Percentiles rank a stretch among this genome's conserved stretches.
phyloP scores from a whole-genome alignment of 2,329 filamentous ascomycete genomes.

The Endocalyx cinctus region DNA sequence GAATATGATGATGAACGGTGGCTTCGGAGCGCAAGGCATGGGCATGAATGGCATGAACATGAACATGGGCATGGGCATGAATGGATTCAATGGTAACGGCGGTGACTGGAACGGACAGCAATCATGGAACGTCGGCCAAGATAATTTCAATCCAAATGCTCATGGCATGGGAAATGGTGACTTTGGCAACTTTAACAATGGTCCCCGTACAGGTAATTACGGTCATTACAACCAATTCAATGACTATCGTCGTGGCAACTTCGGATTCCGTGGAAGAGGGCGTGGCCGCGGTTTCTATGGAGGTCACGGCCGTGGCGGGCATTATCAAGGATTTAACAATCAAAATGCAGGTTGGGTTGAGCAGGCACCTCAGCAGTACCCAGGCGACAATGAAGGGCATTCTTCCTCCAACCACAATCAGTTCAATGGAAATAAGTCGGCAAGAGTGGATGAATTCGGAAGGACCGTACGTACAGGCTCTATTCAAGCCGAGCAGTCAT shows the following conservation, averaged over 20 bases:
- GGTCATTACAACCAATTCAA: constrained; percentile 70
- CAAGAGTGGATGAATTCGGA: constrained; percentile 37
- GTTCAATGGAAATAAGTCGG: constrained; percentile 16
- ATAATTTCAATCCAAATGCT: constrained; percentile 87
- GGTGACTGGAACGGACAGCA: constrained; percentile 78
- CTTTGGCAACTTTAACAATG: constrained; percentile 74
- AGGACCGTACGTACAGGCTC: constrained; percentile 27
- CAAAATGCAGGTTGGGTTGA: constrained; percentile 22
- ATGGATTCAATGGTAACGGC: constrained; percentile 63
- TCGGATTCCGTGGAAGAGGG: constrained; percentile 63
- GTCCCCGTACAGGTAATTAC: constrained; percentile 79
- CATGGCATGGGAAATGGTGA: constrained; percentile 76
- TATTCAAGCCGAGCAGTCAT: constrained; percentile 16
- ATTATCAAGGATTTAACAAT: constrained; percentile 37
- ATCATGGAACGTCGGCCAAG: constrained; percentile 79
- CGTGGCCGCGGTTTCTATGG: constrained; percentile 53
- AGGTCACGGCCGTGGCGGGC: constrained; percentile 53
- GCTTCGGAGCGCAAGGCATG: constrained; percentile 69
- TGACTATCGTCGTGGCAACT: constrained; percentile 69
- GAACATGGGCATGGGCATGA: constrained; percentile 77
- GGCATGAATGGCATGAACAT: constrained; percentile 71
- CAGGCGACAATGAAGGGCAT: constrained; percentile 12
- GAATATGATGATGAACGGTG: constrained; percentile 74
- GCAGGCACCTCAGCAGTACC: constrained; percentile 16
- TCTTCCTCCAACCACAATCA: constrained; percentile 15